phyloP scores from a whole-genome alignment of 2,329 filamentous ascomycete species.

The Biscogniauxia sp. region DNA sequence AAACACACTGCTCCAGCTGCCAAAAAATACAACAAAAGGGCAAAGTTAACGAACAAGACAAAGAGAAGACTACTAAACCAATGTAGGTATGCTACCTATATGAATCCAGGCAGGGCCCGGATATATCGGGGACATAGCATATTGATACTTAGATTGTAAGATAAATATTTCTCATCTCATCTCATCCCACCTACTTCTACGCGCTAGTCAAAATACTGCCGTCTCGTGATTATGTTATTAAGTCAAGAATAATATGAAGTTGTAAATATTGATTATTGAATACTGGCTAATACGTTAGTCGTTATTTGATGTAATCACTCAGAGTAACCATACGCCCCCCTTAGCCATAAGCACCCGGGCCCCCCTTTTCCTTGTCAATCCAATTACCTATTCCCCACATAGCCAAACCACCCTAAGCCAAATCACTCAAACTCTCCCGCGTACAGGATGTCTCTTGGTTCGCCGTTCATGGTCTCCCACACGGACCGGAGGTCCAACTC shows the following conservation, averaged over 20 bases:
- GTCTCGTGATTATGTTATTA: too few species aligned
- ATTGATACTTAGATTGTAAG: too few species aligned
- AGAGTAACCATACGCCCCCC: too few species aligned
- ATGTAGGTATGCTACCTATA: not conserved
- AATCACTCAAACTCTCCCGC: conserved; percentile 41
- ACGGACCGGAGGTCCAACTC: conserved; percentile 38
- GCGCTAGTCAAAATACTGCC: too few species aligned
- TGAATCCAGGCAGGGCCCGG: too few species aligned
- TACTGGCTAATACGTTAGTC: too few species aligned
- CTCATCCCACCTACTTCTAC: too few species aligned
- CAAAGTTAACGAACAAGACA: not conserved
- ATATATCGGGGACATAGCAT: too few species aligned
- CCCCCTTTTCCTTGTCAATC: not conserved
- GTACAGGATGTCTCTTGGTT: conserved; percentile 42
- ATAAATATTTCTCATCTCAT: too few species aligned
- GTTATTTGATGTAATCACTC: too few species aligned
- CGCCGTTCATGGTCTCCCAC: conserved; percentile 47
- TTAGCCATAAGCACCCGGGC: not conserved
- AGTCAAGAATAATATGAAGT: too few species aligned
- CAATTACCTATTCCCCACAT: not conserved
- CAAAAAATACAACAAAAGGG: not conserved
- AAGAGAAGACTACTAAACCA: not conserved
- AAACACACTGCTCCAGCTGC: not conserved
- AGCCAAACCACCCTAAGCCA: not conserved
- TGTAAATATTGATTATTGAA: too few species aligned